These are phyloP conservation scores for Suhomyces vadensis DNA, from an alignment of 805 yeast genomes.

Conservation along the genomic window DNA sequence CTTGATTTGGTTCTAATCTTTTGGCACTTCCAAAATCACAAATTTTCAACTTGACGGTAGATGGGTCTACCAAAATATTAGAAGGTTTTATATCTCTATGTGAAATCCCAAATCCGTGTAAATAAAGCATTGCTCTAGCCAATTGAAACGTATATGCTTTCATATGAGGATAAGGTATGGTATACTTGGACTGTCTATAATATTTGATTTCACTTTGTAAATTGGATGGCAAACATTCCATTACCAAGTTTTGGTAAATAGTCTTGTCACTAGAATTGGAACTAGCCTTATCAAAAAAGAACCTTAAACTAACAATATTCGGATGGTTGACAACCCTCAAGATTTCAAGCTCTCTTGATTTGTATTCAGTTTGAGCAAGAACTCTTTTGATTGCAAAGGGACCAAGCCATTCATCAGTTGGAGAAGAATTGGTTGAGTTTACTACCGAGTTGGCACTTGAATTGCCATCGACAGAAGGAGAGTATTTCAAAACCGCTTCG, in stretches of 20 bases:
- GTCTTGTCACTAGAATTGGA: slow-evolving; percentile 53
- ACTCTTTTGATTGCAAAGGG: slow-evolving; percentile 85
- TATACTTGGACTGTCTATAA: slow-evolving; percentile 59
- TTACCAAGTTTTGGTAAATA: slow-evolving; percentile 76
- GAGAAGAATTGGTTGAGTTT: slow-evolving; percentile 4
- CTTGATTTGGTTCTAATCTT: slow-evolving; percentile 71
- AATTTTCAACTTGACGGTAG: slow-evolving; percentile 63
- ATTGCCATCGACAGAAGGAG: slow-evolving; percentile 18
- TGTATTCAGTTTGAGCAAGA: slow-evolving; percentile 85
- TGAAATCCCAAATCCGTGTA: slow-evolving; percentile 77
- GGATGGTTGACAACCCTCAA: slow-evolving; percentile 77
- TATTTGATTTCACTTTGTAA: slow-evolving; percentile 73
- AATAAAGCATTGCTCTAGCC: slow-evolving; percentile 78
- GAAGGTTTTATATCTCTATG: slow-evolving; percentile 87
- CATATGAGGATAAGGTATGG: slow-evolving; percentile 70
- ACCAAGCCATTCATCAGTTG: slow-evolving; percentile 55
- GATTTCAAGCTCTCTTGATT: slow-evolving; percentile 77
- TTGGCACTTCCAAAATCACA: slow-evolving; percentile 89
- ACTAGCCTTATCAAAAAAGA: slow-evolving; percentile 68
- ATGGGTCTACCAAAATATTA: slow-evolving; percentile 74
- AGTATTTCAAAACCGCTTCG: slow-evolving; percentile 57
- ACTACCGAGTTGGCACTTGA: no score
- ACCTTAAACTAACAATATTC: slow-evolving; percentile 68
- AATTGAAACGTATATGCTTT: slow-evolving; percentile 77
- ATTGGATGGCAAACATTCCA: slow-evolving; percentile 86